Base-by-base conservation (phyloP, 306 rosid species). In the Cicer pinnatifidum region DNA sequence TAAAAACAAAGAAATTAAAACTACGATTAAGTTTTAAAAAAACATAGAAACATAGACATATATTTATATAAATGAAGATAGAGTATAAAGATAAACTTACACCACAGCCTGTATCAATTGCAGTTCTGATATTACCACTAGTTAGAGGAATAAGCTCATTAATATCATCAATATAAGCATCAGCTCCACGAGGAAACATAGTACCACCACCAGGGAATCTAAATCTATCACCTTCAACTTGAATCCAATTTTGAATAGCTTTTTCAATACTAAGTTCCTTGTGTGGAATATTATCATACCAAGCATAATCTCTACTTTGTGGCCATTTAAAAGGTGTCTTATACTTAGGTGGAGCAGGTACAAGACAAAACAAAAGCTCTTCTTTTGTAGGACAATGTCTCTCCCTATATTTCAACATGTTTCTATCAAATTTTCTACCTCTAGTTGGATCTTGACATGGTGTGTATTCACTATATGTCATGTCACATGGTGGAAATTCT, bases 121-220 rank as follows among this genome's bases (percentile, higher is more conserved):
- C 99, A 66, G 99, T 94, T 64, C 97, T 82, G 75, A 94, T 87
- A 16, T 74, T 76, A 8, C 99, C 96, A 50, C 23, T 72, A 0
- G 80, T 87, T 17, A 94, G 95, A 61, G 99, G 96, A 83, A 94
- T 87, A 78, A 94, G 93, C 39, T 84, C 85, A 65, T 85, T 85
- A 9, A 94, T 91, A 52, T 88, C 96, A 82, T 94, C 97, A 28
- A 94, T 94, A 33, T 94, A 94, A 0, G 97, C 91, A 78, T 91
- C 96, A 17, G 99, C 99, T 9, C 99, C 99, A 8, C 89, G 90
- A 0, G 99, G 97, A 81, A 94, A 94, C 97, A 88, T 88, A 9
- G 99, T 94, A 19, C 99, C 99, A 62, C 99, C 99, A 9, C 99
- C 99, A 1, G 99, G 99, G 71, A 94, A 94, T 80, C 93, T 85